phyloP scores from a whole-genome alignment of 345 rosid genomes.

The Excoecaria agallocha region DNA sequence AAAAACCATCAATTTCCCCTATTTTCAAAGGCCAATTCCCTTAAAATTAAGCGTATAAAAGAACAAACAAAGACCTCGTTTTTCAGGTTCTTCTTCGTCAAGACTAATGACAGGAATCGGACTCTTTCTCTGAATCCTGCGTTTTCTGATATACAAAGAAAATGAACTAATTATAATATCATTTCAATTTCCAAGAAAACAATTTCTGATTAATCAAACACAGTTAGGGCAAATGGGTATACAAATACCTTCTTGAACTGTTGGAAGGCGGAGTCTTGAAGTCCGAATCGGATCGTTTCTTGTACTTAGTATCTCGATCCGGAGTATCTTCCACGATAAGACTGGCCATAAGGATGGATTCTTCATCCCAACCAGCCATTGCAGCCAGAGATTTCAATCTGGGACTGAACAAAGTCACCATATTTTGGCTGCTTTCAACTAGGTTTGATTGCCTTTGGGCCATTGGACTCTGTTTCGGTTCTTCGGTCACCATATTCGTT shows the following conservation, averaged over 20 bases:
- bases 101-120: slow-evolving; percentile 51
- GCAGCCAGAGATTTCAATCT: slow-evolving; percentile 84
- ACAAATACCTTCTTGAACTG: slow-evolving; percentile 60
- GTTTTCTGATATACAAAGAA: slow-evolving; percentile 41
- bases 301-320: slow-evolving; percentile 54
- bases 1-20: slow-evolving; percentile 10
- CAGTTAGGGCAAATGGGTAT: background rate
- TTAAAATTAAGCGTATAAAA: background rate
- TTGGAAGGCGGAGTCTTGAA: slow-evolving; percentile 67
- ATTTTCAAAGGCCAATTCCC: background rate
- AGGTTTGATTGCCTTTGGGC: slow-evolving; percentile 29
- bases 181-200: slow-evolving; percentile 12
- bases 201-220: background rate
- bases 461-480: slow-evolving; percentile 26
- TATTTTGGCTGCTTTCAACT: slow-evolving; percentile 25
- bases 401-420: slow-evolving; percentile 61
- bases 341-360: slow-evolving; percentile 67
- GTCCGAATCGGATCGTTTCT: slow-evolving; percentile 49
- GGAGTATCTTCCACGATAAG: slow-evolving; percentile 88
- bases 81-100: slow-evolving; percentile 44
- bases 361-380: slow-evolving; percentile 99
- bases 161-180: background rate
- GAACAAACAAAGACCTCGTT: slow-evolving; percentile 8
- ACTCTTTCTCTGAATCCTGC: slow-evolving; percentile 51
- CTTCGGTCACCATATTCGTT: slow-evolving; percentile 52